Conservation (phyloP, 2,329 filamentous ascomycete species). For the Nemania serpens region DNA sequence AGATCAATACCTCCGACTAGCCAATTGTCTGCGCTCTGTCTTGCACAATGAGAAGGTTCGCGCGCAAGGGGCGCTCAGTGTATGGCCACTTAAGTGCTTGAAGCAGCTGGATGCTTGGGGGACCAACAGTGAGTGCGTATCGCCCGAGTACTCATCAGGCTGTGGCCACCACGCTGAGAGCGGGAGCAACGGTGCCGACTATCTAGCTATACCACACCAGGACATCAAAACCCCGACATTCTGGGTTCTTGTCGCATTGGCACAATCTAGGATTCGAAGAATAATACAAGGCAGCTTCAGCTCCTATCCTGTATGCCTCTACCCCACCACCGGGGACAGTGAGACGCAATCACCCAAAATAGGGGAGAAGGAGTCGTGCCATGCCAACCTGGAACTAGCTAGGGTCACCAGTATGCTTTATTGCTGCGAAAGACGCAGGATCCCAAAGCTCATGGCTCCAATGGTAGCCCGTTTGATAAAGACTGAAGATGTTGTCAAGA, state of each 20-base stretch:
- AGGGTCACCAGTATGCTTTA: conserved; percentile 12
- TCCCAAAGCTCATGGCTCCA: conserved; percentile 15
- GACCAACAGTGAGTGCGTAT: background rate
- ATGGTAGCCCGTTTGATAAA: conserved; percentile 1
- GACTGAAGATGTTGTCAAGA: conserved; percentile 8
- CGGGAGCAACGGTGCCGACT: background rate
- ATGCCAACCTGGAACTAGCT: conserved; percentile 12
- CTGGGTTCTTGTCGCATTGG: conserved; percentile 10
- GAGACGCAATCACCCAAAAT: background rate
- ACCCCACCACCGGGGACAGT: conserved; percentile 10
- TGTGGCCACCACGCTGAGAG: conserved; percentile 2
- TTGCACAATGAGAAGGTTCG: conserved; percentile 5
- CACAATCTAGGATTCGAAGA: conserved; percentile 10
- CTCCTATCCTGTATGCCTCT: conserved; percentile 10
- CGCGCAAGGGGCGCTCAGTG: background rate
- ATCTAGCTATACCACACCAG: background rate
- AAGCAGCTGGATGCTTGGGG: background rate
- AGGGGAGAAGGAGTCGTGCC: background rate
- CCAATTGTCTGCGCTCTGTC: conserved; percentile 13
- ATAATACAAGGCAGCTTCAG: conserved; percentile 12
- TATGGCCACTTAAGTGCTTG: background rate
- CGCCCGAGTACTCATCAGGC: background rate
- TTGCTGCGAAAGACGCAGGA: conserved; percentile 3
- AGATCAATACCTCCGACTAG: conserved; percentile 17
- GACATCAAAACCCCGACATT: conserved; percentile 11